Evolutionary conservation across 441 rosid species (phyloP).

Genomic region (Syzygium malaccense): DNA sequence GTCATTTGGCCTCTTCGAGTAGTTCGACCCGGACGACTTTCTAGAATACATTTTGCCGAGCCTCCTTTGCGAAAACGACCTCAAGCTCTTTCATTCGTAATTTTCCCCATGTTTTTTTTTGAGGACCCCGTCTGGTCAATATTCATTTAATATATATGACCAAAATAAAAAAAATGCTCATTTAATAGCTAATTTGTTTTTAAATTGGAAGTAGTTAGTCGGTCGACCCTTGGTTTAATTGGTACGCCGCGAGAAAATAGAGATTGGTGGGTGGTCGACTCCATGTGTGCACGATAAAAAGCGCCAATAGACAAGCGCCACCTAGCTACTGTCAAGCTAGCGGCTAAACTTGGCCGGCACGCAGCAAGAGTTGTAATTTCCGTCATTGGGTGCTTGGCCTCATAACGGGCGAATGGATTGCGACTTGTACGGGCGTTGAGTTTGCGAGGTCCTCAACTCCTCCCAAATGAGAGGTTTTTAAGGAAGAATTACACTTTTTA

Average conservation of each 20-base stretch:
- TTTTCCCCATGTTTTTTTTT: background rate
- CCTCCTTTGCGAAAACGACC: background rate
- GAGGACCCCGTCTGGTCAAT: background rate
- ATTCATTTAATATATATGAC: too few relatives aligned
- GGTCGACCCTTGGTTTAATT: background rate
- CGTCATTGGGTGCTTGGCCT: background rate
- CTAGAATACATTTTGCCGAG: background rate
- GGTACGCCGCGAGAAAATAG: background rate
- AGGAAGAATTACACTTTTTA: background rate
- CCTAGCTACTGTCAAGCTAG: background rate
- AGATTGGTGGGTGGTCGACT: background rate
- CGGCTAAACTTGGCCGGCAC: background rate
- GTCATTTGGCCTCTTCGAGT: background rate
- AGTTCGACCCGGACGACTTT: background rate
- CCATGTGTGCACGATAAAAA: background rate
- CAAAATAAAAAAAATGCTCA: too few relatives aligned
- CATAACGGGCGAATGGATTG: background rate
- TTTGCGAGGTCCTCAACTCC: background rate
- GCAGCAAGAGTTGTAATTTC: background rate
- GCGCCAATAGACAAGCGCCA: background rate
- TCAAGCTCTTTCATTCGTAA: background rate
- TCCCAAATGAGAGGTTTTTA: too few relatives aligned
- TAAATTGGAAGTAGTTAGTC: too few relatives aligned
- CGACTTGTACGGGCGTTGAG: background rate
- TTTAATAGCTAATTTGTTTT: background rate